Conservation (phyloP, 1,139 yeast species). For the Eremothecium gossypii region DNA sequence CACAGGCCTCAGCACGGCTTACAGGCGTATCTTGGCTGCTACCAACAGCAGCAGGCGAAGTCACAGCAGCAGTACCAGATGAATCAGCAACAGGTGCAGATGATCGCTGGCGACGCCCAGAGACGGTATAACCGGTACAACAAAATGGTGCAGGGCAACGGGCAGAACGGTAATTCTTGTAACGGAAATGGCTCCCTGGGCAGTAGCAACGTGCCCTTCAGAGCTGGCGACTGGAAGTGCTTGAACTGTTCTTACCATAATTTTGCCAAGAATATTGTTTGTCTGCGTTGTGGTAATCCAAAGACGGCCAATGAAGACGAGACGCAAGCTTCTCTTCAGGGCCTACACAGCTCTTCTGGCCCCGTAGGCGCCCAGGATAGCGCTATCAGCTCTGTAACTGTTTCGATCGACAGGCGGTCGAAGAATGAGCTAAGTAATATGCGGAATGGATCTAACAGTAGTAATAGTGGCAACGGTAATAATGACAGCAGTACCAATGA, state of each 20-base stretch:
- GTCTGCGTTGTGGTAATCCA: conserved; percentile 81
- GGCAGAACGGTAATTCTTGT: conserved; percentile 9
- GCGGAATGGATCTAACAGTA: background rate
- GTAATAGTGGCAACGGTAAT: background rate
- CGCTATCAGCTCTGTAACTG: conserved; percentile 6
- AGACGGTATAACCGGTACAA: conserved; percentile 6
- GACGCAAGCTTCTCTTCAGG: background rate
- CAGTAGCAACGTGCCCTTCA: conserved; percentile 55
- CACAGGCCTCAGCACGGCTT: background rate
- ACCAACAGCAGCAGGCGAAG: conserved; percentile 4
- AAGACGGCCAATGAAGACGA: conserved; percentile 29
- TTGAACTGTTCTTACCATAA: conserved; percentile 76
- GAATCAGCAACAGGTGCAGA: conserved; percentile 1
- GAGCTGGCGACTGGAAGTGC: conserved; percentile 98
- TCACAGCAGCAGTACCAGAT: conserved; percentile 5
- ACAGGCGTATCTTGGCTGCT: background rate
- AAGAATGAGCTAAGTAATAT: background rate
- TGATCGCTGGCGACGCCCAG: background rate
- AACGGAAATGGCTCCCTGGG: conserved; percentile 8
- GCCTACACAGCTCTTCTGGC: background rate
- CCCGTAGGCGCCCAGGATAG: conserved; percentile 6
- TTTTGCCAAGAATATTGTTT: conserved; percentile 82
- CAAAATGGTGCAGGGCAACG: conserved; percentile 7
- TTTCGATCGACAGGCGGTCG: conserved; percentile 7
- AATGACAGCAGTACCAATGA: background rate